Base-by-base conservation (phyloP, 768 basidiomycete species). In the Naganishia vaughanmartiniae region DNA sequence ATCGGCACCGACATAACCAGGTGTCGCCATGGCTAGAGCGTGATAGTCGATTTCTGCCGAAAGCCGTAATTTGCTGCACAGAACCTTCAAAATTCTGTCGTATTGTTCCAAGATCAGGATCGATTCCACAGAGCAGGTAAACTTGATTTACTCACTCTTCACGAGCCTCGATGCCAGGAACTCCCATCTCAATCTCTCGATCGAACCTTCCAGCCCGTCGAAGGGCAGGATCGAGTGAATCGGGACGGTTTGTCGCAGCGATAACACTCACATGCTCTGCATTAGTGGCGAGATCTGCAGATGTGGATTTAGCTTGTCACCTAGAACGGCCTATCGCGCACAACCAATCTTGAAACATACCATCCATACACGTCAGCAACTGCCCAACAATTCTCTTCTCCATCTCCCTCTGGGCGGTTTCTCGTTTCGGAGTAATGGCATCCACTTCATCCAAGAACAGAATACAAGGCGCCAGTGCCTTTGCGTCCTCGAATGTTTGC, bases 381-480 rank as follows among this genome's bases (percentile, higher is more conserved):
- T 99, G 96, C 0, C 95, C 95, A 12, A 99, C 95, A 63, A 99
- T 98, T 15, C 96, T 86, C 54, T 94, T 83, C 77, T 98, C 96
- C 96, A 97, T 98, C 82, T 98, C 96, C 69, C 95, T 85, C 77
- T 99, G 96, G 0, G 96, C 95, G 75, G 91, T 97, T 82, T 99
- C 96, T 71, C 96, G 84, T 83, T 98, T 99, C 0, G 93, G 93
- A 0, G 94, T 97, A 72, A 99, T 94, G 9, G 94, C 92, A 76
- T 98, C 94, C 24, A 98, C 96, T 79, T 98, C 96, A 79, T 99
- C 95, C 54, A 99, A 91, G 83, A 98, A 98, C 11, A 99, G 81
- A 0, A 99, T 84, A 76, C 93, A 96, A 0, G 94, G 96, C 0
- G 96, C 93, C 9, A 90, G 5, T 34, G 92, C 93, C 83, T 92